Evolutionary conservation across 768 basidiomycete genomes (phyloP).

Genomic region (Saitozyma sp.): DNA sequence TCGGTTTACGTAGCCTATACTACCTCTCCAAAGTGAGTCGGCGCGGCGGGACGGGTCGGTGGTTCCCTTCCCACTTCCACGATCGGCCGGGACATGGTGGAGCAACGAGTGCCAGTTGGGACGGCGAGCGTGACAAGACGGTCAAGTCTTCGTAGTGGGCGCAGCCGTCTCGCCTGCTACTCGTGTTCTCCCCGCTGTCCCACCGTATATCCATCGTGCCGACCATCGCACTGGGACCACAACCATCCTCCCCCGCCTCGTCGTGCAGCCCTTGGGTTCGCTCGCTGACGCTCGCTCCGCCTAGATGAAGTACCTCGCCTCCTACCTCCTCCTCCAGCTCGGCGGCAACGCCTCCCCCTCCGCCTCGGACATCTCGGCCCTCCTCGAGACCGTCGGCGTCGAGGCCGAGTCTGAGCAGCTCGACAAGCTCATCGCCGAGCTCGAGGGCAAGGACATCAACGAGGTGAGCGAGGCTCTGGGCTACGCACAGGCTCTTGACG

Average conservation of each 20-base stretch:
- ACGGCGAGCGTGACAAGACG: no score
- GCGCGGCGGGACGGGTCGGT: not conserved
- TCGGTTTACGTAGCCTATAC: slow-evolving; percentile 21
- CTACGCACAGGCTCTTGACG: no score
- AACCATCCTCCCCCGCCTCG: not conserved
- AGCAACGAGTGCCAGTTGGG: no score
- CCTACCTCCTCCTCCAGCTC: slow-evolving; percentile 93
- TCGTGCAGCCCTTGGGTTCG: no score
- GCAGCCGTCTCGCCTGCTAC: no score
- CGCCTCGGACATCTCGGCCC: slow-evolving; percentile 80
- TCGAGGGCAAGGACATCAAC: slow-evolving; percentile 84
- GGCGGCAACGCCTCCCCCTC: slow-evolving; percentile 88
- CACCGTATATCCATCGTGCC: no score
- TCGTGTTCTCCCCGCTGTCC: no score
- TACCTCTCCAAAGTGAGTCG: slow-evolving; percentile 2
- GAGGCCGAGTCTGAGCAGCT: slow-evolving; percentile 82
- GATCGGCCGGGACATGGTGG: no score
- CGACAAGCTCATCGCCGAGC: slow-evolving; percentile 79
- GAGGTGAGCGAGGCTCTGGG: slow-evolving; percentile 57
- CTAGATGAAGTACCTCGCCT: slow-evolving; percentile 65
- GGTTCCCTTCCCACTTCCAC: no score
- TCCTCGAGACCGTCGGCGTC: slow-evolving; percentile 81
- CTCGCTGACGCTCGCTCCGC: not conserved
- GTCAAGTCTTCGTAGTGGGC: no score
- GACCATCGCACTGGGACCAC: no score